Evolutionary conservation across 2,329 filamentous ascomycete species (phyloP).

Genomic region (Celoporthe dispersa): DNA sequence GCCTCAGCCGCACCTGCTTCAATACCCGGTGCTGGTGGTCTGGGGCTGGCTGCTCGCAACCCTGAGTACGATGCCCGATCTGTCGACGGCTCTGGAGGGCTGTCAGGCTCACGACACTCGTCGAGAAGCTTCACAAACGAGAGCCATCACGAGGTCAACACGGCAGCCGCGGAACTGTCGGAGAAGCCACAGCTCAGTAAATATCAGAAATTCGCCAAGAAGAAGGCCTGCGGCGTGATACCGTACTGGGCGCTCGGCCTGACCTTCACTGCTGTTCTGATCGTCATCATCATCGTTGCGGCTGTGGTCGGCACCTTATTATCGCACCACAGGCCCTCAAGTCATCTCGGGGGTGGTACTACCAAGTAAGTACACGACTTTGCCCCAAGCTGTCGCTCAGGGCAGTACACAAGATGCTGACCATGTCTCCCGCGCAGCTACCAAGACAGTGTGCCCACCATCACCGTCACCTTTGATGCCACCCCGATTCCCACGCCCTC

Average conservation of each 20-base stretch:
- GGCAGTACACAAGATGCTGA: constrained; percentile 18
- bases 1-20: constrained; percentile 29
- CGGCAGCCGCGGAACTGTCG: constrained; percentile 47
- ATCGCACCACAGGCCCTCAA: constrained; percentile 38
- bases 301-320: constrained; percentile 58
- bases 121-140: constrained; percentile 54
- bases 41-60: constrained; percentile 64
- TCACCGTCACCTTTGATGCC: constrained; percentile 52
- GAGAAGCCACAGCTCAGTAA: constrained; percentile 56
- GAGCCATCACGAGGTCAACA: constrained; percentile 60
- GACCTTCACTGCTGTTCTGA: constrained; percentile 50
- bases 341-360: constrained; percentile 24
- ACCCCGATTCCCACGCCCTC: constrained; percentile 56
- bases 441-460: constrained; percentile 33
- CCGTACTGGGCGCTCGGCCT: constrained; percentile 66
- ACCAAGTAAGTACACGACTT: constrained; percentile 34
- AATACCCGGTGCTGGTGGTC: constrained; percentile 62
- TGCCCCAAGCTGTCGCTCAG: background rate
- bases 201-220: constrained; percentile 59
- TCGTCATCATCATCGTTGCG: constrained; percentile 61
- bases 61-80: constrained; percentile 61
- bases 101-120: constrained; percentile 54
- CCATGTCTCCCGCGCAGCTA: constrained; percentile 25
- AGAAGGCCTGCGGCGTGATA: constrained; percentile 61
- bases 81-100: constrained; percentile 56